phyloP scores from a whole-genome alignment of 2,329 filamentous ascomycete species.

The Talaromyces sp. region DNA sequence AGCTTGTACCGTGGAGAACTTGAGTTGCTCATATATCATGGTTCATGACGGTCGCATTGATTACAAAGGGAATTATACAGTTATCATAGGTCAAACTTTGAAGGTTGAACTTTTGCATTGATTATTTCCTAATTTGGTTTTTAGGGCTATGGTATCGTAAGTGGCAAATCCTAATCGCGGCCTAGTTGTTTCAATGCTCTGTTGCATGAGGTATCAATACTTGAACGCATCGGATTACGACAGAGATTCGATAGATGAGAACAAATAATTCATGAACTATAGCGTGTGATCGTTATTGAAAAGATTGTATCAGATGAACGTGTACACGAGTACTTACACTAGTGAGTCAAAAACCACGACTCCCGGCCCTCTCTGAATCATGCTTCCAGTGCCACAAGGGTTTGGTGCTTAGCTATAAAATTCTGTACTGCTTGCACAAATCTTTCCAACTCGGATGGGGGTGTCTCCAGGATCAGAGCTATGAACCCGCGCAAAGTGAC shows the following conservation, averaged over 20 bases:
- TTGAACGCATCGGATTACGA: background rate
- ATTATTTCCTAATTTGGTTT: background rate
- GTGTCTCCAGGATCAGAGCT: background rate
- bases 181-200: no score
- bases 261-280: background rate
- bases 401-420: background rate
- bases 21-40: background rate
- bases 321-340: background rate
- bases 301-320: background rate
- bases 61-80: background rate
- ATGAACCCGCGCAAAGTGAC: background rate
- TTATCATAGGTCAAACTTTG: background rate
- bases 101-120: background rate
- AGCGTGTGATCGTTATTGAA: background rate
- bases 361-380: background rate
- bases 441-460: background rate
- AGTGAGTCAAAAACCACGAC: background rate
- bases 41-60: no score
- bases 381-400: conserved; percentile 13
- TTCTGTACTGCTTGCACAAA: background rate
- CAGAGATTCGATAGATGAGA: background rate
- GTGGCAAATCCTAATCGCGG: background rate
- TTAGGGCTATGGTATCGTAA: background rate
- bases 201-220: background rate
- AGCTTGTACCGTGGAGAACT: background rate